Base-by-base conservation (phyloP, 331 rosid species). In the Rosa hybrid region DNA sequence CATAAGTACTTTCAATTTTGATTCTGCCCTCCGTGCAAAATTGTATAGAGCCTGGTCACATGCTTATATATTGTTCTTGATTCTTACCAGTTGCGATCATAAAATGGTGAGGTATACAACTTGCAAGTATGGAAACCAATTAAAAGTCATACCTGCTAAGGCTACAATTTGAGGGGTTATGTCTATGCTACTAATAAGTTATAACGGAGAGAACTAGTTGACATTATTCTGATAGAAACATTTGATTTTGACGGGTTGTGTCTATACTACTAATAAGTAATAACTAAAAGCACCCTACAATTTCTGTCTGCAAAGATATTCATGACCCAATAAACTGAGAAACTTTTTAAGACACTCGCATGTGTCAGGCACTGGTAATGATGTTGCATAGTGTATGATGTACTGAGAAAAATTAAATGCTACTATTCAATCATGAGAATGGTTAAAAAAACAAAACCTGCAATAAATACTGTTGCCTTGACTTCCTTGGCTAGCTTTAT, bases 401-500 rank as follows among this genome's bases (percentile, higher is more conserved):
- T 27, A 51, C n/a, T 27, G 46, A 48, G 39, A 25, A 64, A 67
- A 77, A 39, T 54, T 16, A 20, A 57, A 30, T 45, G 45, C 50
- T 75, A 50, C 70, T 68, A 53, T 63, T 81, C 77, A 68, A 68
- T 44, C 51, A 49, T 78, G 77, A 74, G 51, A 21, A 71, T 11
- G 34, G 79, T 7, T 65, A 23, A 46, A 77, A 68, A 64, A 53
- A 74, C 5, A 12, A 74, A 54, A 92, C 98, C 98, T 86, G 98
- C 94, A 77, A 95, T 90, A 78, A 95, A 92, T 74, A 92, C 90
- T 72, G 93, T 92, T 74, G 97, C 98, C 78, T 89, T 87, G 72
- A 79, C 86, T 89, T 95, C 87, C 88, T 90, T 95, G 70, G 97
- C 98, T 30, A 63, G 87, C 86, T 91, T 84, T 85, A 91, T 89